Conservation (phyloP, 1,284 basidiomycete genomes). For the Papiliotrema fonsecae region DNA sequence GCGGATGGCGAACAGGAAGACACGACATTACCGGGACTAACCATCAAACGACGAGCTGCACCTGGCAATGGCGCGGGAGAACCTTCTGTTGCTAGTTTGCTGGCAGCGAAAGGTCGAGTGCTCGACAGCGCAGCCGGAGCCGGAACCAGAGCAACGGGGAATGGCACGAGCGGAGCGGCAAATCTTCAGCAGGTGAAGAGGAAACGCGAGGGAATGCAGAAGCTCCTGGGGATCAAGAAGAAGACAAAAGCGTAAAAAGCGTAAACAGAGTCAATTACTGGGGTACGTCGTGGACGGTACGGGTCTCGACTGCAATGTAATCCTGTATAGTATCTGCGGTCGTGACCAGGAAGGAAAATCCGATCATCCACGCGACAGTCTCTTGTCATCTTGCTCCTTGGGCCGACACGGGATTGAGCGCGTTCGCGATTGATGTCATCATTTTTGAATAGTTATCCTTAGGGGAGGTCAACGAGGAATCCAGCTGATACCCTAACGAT, state of each 20-base stretch:
- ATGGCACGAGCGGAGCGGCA: constrained; percentile 11
- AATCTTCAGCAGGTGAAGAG: constrained; percentile 57
- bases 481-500: too few species aligned
- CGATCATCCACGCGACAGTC: too few species aligned
- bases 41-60: constrained; percentile 69
- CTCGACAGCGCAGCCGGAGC: constrained; percentile 46
- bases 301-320: too few species aligned
- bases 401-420: too few species aligned
- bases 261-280: too few species aligned
- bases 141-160: constrained; percentile 27
- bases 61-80: constrained; percentile 47
- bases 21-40: constrained; percentile 49
- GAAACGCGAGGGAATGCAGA: constrained; percentile 46
- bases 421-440: too few species aligned
- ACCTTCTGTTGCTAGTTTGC: constrained; percentile 63
- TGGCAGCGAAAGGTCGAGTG: constrained; percentile 66
- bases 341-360: too few species aligned
- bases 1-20: constrained; percentile 8
- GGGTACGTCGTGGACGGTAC: too few species aligned
- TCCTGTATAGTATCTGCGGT: too few species aligned
- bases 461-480: too few species aligned
- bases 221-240: constrained; percentile 57
- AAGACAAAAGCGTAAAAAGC: constrained; percentile 29
- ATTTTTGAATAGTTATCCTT: too few species aligned
- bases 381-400: too few species aligned